Conservation (phyloP, 2,329 filamentous ascomycete species). For the Coniosporium uncinatum region DNA sequence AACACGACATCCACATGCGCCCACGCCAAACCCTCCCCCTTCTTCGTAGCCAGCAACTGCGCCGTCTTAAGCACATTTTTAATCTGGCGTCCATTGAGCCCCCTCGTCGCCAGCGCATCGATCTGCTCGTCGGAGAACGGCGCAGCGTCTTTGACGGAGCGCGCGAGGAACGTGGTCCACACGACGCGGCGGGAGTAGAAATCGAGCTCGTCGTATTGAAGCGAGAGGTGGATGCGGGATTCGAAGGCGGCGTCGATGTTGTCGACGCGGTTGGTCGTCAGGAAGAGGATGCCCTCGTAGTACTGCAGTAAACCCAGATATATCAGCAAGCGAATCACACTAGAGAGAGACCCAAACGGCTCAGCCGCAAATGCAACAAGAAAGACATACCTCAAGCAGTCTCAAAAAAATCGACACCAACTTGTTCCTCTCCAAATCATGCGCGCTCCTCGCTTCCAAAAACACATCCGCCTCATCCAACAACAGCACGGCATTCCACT, state of each 20-base stretch:
- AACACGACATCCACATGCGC: slow-evolving; percentile 10
- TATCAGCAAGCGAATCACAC: slow-evolving; percentile 9
- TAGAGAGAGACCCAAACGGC: neutral
- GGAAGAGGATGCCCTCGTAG: slow-evolving; percentile 20
- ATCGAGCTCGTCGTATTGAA: slow-evolving; percentile 15
- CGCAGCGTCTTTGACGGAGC: neutral
- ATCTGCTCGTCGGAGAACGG: slow-evolving; percentile 6
- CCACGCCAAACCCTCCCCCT: slow-evolving; percentile 7
- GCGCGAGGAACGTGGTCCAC: slow-evolving; percentile 8
- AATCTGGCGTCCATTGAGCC: slow-evolving; percentile 13
- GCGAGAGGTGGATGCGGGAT: slow-evolving; percentile 16
- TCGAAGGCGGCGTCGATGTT: slow-evolving; percentile 21
- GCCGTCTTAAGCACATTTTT: slow-evolving; percentile 14
- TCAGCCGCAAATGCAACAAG: neutral
- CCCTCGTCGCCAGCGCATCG: slow-evolving; percentile 5
- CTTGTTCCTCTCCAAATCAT: slow-evolving; percentile 13
- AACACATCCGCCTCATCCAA: slow-evolving; percentile 17
- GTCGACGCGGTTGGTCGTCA: slow-evolving; percentile 22
- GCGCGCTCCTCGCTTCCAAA: slow-evolving; percentile 9
- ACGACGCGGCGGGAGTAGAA: slow-evolving; percentile 8
- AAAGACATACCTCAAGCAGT: slow-evolving; percentile 5
- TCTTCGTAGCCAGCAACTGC: slow-evolving; percentile 10
- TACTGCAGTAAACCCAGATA: too few relatives aligned
- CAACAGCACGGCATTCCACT: slow-evolving; percentile 9
- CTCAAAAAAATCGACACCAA: slow-evolving; percentile 12